Evolutionary conservation across 495 filamentous ascomycete genomes (phyloP), one percentile per base, ranked within the genome.

Genomic region (Zalerion maritima): DNA sequence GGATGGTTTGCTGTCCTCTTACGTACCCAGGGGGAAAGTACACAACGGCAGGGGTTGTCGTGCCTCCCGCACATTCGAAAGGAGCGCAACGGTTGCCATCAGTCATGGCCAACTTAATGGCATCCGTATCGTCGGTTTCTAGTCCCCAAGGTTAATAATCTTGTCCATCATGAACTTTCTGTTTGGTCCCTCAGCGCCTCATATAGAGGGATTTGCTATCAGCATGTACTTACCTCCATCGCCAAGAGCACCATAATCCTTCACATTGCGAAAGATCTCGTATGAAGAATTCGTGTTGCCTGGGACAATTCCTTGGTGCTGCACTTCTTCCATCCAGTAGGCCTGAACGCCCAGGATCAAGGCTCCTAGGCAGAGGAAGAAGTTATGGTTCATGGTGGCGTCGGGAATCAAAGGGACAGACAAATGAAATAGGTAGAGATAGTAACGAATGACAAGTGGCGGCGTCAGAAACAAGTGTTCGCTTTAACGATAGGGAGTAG

Each of bases 11-110:
- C n/a, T n/a, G n/a, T n/a, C n/a, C n/a, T n/a, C n/a, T n/a, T n/a
- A n/a, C n/a, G n/a, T n/a, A n/a, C n/a, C n/a, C 80, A 2, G 73
- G 52, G 0, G 81, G 81, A 56, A 86, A 85, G 55, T 79, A 85
- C 12, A 86, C 65, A 16, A 84, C 44, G 1, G 73, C 78, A 2
- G 76, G 76, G 3, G 73, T 76, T 11, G 64, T 66, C 9, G 85
- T 93, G 4, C 67, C 67, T 8, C 79, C 85, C 24, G 77, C 72
- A 47, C 84, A 94, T 14, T 69, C 67, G 37, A 63, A 57, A 4
- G 67, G 65, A 20, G 71, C 83, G 43, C 84, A 94, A 14, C 84
- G 79, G 32, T 58, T 60, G 11, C 79, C 80, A 15, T 71, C 71
- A 15, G 69, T 64, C 34, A 91, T 85, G 20, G 85, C 85, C 24